Evolutionary conservation across 2,329 filamentous ascomycete genomes (phyloP).

Genomic region (Xylariomycetidae sp.): DNA sequence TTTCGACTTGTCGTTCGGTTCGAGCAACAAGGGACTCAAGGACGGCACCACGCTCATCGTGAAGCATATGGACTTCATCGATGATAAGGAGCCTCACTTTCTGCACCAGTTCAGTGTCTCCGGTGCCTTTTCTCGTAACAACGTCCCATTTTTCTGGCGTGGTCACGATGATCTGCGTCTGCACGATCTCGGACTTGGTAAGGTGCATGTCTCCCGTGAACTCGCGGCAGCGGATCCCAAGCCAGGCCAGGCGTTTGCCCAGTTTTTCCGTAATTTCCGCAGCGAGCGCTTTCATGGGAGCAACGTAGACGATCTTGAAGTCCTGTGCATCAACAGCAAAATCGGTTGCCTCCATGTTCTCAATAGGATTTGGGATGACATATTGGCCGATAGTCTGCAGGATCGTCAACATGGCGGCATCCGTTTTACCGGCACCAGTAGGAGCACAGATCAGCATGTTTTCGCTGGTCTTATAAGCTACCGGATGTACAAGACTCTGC

Average conservation of each 20-base stretch:
- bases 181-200: constrained; percentile 90
- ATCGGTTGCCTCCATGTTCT: constrained; percentile 65
- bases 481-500: constrained; percentile 94
- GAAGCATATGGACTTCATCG: constrained; percentile 98
- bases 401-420: constrained; percentile 95
- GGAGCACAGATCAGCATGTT: constrained; percentile 99
- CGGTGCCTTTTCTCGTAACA: constrained; percentile 91
- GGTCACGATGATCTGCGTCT: constrained; percentile 96
- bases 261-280: constrained; percentile 95
- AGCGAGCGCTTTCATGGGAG: constrained; percentile 96
- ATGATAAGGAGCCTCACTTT: constrained; percentile 96
- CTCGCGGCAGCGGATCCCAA: constrained; percentile 86
- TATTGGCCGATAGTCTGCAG: constrained; percentile 87
- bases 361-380: constrained; percentile 69
- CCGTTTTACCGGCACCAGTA: constrained; percentile 97
- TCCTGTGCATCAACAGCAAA: constrained; percentile 80
- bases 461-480: constrained; percentile 92
- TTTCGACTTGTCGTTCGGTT: constrained; percentile 94
- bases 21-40: constrained; percentile 92
- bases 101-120: constrained; percentile 94
- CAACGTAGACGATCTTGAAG: constrained; percentile 98
- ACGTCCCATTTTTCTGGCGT: constrained; percentile 99
- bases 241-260: constrained; percentile 85
- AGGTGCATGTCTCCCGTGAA: constrained; percentile 98
- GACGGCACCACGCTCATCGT: constrained; percentile 93